Base-by-base conservation (phyloP, 768 basidiomycete genomes). In the Russula dissimulans region DNA sequence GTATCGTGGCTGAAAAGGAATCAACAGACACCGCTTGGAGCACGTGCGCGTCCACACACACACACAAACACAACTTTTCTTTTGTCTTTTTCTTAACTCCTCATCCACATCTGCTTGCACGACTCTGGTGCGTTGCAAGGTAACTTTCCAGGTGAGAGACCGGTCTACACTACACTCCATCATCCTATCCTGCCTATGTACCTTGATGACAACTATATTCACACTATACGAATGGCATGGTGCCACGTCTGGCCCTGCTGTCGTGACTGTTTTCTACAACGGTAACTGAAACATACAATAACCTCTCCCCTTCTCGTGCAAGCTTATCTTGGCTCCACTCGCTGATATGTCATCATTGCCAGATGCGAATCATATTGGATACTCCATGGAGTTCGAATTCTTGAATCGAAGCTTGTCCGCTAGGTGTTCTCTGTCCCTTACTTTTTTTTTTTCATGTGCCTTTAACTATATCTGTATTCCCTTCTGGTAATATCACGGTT, bases 191-290 rank as follows among this genome's bases (percentile, higher is more conserved):
- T 18, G 8, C n/a, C 45, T 45, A 61, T 15, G 45, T 54, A 69
- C 72, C 46, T 69, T 79, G 83, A 84, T 84, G 81, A 78, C 76
- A 77, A 74, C 54, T 73, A 70, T 74, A 85, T 87, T 85, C 84
- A 85, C 83, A 87, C 85, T 87, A 82, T 83, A 81, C 75, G 85
- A 89, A 80, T 74, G 69, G 71, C 71, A 71, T 22, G 15, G 67
- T 69, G 51, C 55, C 66, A 71, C 73, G 69, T 74, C 43, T 54
- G 61, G 71, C 71, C 72, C 71, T 68, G 71, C 74, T 70, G 77
- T 78, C 56, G 68, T 83, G 84, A 83, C 70, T 77, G 71, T 72
- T 71, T 77, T 81, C 84, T 88, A 89, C 87, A 88, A 89, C 86
- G 87, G 86, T 89, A 89, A 78, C 86, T 89, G 86, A 89, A 73